Conservation (phyloP, 805 yeast species). For the Candida adriatica region DNA sequence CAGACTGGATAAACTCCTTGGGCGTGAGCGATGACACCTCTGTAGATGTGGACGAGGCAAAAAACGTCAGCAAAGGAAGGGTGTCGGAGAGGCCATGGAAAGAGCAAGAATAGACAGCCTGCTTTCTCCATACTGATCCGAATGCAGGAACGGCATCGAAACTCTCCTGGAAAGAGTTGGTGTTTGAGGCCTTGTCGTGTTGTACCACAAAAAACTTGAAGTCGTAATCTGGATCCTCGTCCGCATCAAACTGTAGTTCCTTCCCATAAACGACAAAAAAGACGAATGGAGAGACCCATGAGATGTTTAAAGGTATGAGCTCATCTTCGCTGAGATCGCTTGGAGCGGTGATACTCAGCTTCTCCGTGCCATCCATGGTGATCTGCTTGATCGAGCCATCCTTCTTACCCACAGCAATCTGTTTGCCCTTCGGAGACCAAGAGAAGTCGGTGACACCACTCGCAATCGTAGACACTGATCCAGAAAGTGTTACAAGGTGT, state of each 20-base stretch:
- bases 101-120: slow-evolving; percentile 36
- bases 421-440: slow-evolving; percentile 19
- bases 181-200: slow-evolving; percentile 1
- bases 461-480: slow-evolving; percentile 2
- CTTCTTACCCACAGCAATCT: slow-evolving; percentile 11
- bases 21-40: slow-evolving; percentile 47
- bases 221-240: slow-evolving; percentile 23
- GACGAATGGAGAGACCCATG: slow-evolving; percentile 11
- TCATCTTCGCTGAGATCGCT: slow-evolving; percentile 15
- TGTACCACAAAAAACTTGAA: slow-evolving; percentile 21
- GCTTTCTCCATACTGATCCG: slow-evolving; percentile 40
- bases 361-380: slow-evolving; percentile 8
- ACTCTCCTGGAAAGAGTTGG: slow-evolving; percentile 25
- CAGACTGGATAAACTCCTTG: slow-evolving; percentile 34
- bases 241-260: slow-evolving; percentile 23
- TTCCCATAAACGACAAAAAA: slow-evolving; percentile 25
- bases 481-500: slow-evolving; percentile 7
- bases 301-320: slow-evolving; percentile 12
- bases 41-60: slow-evolving; percentile 58
- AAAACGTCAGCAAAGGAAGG: slow-evolving; percentile 30
- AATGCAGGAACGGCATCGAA: slow-evolving; percentile 46
- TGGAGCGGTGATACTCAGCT: slow-evolving; percentile 6
- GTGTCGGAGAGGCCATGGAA: slow-evolving; percentile 36
- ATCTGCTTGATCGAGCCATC: slow-evolving; percentile 15
- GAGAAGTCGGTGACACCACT: slow-evolving; percentile 20